These are phyloP conservation scores for Ilyonectria robusta DNA, from an alignment of 2,329 filamentous ascomycete species.

Conservation along the genomic window DNA sequence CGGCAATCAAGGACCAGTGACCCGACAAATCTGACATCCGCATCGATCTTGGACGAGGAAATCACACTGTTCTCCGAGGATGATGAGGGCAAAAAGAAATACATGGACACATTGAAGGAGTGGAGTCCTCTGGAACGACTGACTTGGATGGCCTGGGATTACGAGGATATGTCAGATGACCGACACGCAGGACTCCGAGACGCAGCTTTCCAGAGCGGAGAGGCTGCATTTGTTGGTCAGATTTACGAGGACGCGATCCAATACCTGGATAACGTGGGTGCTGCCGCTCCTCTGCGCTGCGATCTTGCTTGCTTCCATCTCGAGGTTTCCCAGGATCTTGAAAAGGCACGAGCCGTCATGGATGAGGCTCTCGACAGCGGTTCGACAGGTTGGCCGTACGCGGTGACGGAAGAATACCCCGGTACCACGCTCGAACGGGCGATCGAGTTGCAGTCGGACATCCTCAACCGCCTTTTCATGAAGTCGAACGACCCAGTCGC, in stretches of 20 bases:
- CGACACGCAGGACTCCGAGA: constrained; percentile 32
- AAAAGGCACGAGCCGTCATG: constrained; percentile 31
- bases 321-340: constrained; percentile 31
- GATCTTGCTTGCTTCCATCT: constrained; percentile 39
- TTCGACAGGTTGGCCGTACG: constrained; percentile 40
- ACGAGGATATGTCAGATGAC: constrained; percentile 4
- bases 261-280: constrained; percentile 47
- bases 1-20: constrained; percentile 35
- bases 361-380: constrained; percentile 43
- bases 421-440: constrained; percentile 30
- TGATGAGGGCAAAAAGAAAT: constrained; percentile 19
- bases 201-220: constrained; percentile 35
- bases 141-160: constrained; percentile 45
- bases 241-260: constrained; percentile 42
- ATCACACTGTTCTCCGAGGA: constrained; percentile 34
- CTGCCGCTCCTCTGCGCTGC: constrained; percentile 39
- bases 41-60: constrained; percentile 39
- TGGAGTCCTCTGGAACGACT: constrained; percentile 48
- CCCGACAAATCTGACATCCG: constrained; percentile 37
- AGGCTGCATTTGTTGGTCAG: constrained; percentile 40
- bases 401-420: constrained; percentile 38
- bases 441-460: constrained; percentile 34
- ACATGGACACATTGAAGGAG: constrained; percentile 39
- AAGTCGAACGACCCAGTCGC: constrained; percentile 36
- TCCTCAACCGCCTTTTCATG: constrained; percentile 41